These are phyloP conservation scores for Acanthamoeba culbertsoni DNA, from an alignment of 208 protist species.

Conservation along the genomic window DNA sequence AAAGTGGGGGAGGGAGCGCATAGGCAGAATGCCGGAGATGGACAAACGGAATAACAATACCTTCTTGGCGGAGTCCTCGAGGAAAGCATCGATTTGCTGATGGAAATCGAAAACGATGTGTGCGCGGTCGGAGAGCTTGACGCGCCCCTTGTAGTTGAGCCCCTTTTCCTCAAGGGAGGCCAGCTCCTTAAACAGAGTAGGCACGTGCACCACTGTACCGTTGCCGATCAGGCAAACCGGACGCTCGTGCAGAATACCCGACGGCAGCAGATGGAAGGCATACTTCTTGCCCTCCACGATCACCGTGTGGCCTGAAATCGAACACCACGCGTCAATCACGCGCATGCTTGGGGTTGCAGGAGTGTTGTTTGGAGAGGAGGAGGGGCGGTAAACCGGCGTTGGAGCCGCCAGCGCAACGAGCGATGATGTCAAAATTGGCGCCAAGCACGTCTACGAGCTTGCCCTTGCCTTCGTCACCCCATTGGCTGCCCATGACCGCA, in stretches of 20 bases:
- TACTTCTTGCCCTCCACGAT: constrained; percentile 81
- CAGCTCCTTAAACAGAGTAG: constrained; percentile 81
- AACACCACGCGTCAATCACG: not conserved
- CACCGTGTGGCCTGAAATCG: constrained; percentile 79
- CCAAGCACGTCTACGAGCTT: constrained; percentile 87
- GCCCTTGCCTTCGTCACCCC: constrained; percentile 88
- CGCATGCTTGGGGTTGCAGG: not conserved
- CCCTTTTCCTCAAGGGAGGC: constrained; percentile 70
- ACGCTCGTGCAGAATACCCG: constrained; percentile 73
- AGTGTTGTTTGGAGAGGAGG: not conserved
- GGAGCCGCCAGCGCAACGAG: constrained; percentile 81
- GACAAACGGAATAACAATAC: not conserved
- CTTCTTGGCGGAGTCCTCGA: constrained; percentile 37
- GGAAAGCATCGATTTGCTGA: constrained; percentile 71
- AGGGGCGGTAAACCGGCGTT: constrained; percentile 80
- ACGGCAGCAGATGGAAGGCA: constrained; percentile 79
- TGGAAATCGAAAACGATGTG: constrained; percentile 86
- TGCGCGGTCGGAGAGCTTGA: constrained; percentile 83
- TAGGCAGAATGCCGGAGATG: too few species aligned
- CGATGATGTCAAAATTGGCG: constrained; percentile 75
- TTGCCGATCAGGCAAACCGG: constrained; percentile 76
- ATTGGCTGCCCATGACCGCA: constrained; percentile 77
- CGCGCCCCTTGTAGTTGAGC: constrained; percentile 69
- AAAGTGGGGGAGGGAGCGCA: too few species aligned
- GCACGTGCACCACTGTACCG: constrained; percentile 83